phyloP scores from a whole-genome alignment of 2,329 filamentous ascomycete species.

The Colletotrichum sp. region DNA sequence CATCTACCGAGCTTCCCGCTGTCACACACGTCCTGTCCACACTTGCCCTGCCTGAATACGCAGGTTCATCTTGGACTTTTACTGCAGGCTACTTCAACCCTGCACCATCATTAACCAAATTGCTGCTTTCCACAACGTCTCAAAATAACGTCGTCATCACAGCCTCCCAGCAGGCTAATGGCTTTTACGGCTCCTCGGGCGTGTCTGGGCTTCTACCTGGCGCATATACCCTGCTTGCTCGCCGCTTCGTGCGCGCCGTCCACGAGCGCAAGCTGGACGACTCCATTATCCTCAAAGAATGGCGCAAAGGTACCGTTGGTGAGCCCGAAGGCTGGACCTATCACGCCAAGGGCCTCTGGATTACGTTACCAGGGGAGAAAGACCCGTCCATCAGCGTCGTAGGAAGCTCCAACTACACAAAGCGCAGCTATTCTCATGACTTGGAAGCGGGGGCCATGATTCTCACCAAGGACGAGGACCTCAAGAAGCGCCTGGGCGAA shows the following conservation, averaged over 20 bases:
- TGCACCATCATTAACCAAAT: constrained; percentile 78
- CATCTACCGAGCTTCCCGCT: constrained; percentile 87
- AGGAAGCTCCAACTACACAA: constrained; percentile 95
- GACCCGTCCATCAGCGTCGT: constrained; percentile 81
- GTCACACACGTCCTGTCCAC: constrained; percentile 76
- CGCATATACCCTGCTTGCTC: constrained; percentile 88
- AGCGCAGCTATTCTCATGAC: constrained; percentile 89
- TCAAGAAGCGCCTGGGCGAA: constrained; percentile 76
- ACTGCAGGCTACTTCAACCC: constrained; percentile 99
- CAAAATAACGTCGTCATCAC: constrained; percentile 83
- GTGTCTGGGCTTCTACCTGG: constrained; percentile 89
- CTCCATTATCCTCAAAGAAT: constrained; percentile 81
- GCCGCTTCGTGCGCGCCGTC: constrained; percentile 74
- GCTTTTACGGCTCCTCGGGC: constrained; percentile 88
- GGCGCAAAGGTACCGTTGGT: constrained; percentile 82
- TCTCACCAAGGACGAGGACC: constrained; percentile 74
- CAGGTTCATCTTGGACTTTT: constrained; percentile 86
- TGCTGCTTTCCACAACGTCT: constrained; percentile 78
- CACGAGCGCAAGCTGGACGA: constrained; percentile 51
- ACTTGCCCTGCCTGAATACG: constrained; percentile 68
- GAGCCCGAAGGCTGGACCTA: constrained; percentile 93
- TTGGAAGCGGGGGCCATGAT: constrained; percentile 89
- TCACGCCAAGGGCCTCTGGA: constrained; percentile 95
- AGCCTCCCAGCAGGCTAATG: constrained; percentile 91
- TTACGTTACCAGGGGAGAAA: constrained; percentile 71